Base-by-base conservation (phyloP, 441 rosid species). In the Populus hybrid region DNA sequence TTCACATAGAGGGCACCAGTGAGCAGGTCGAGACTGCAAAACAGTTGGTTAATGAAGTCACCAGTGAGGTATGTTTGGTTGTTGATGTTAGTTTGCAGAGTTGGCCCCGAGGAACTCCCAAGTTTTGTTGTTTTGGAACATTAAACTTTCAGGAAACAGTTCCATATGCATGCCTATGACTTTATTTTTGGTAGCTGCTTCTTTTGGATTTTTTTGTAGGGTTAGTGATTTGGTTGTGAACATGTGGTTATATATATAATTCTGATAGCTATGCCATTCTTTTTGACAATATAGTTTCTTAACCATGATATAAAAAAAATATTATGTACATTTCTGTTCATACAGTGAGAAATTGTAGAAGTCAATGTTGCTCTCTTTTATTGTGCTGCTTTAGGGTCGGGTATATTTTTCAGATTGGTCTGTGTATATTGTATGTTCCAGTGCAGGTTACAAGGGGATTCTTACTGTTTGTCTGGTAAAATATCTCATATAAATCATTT, bases 1-100 rank as follows among this genome's bases (percentile, higher is more conserved):
- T 97, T 70, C 94, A 94, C 83, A 90, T 97, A 82, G 98, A 97
- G 85, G 99, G 99, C 70, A 88, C 97, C n/a, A 84, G 73, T 70
- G 98, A 94, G 66, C 98, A 97, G 87, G 88, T 97, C 79, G 98
- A 93, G 83, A 83, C 72, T 86, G 99, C 99, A 57, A 97, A 91
- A 84, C 92, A 88, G 75, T 88, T 97, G 91, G 91, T 97, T 84
- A 85, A 86, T 81, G 98, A 97, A 86, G 97, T 91, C 83, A 94
- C 84, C 81, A 97, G 97, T 83, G 99, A 97, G 99, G 99, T 97
- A 97, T 89, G 83, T 79, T 78, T 85, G 83, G 80, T 69, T 82
- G 84, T 80, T 74, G 78, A 30, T 81, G 80, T 71, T 83, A 73
- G 28, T 77, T 75, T 74, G 65, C 78, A 32, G 85, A 75, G 70